Evolutionary conservation across 176 grass and related monocot genomes (phyloP), one percentile per base, ranked within the genome.

Genomic region (Lolium multiflorum): DNA sequence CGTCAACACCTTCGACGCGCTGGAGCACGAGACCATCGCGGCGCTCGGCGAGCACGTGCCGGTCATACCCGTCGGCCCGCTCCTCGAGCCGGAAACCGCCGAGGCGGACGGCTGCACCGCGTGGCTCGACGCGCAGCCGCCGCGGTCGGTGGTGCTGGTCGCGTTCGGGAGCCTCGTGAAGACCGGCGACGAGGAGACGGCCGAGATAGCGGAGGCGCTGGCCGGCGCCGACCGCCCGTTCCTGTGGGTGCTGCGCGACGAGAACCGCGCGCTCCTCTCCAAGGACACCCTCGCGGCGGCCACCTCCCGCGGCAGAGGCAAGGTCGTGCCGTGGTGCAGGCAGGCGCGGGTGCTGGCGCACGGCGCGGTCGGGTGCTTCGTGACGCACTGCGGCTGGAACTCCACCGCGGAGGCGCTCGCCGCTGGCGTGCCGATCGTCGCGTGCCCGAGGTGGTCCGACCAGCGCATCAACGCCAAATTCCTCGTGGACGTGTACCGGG

Each of bases 381-480:
- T 91, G 35, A 88, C 88, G 10, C 93, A 95, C 83, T 95, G 93
- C 55, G 88, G 90, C 11, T 95, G 93, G 93, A 92, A 95, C 88
- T 92, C 93, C 54, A 85, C 73, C 14, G 0, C 81, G 22, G 92
- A 93, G 80, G 82, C 49, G 64, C 85, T 93, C 47, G 46, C 82
- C 4, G 88, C 39, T 0, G 88, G 92, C 41, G 82, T 90, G 58
- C 88, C 86, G 21, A 74, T 93, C 65, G 79, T 93, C 11, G 86
- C 67, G 3, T 77, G 12, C 43, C 88, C 92, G 20, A 55, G 39
- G 78, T 88, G 65, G 67, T 87, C 82, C 2, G 92, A 93, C 76
- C 88, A 90, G 79, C 7, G 38, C 6, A 74, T 64, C 63, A 63
- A 93, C 82, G 59, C 78, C 0, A 70, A 52, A 38, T 83, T 93